Evolutionary conservation across 441 rosid species (phyloP).

Genomic region (Aquilaria agallochum): DNA sequence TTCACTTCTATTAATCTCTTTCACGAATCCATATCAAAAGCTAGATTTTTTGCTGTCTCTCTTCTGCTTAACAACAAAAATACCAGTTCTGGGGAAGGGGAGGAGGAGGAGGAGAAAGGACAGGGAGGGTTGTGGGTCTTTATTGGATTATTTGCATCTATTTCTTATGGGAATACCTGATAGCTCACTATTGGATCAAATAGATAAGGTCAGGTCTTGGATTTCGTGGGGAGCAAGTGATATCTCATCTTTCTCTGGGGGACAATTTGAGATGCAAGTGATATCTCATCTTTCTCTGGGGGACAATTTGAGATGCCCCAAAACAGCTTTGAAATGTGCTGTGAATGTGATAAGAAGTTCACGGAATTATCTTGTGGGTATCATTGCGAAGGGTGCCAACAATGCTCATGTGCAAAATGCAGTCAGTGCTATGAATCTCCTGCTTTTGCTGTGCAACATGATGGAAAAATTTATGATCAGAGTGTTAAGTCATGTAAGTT

Average conservation of each 20-base stretch:
- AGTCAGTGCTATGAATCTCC: slow-evolving; percentile 20
- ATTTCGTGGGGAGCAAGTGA: slow-evolving; percentile 59
- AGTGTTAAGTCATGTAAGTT: slow-evolving; percentile 47
- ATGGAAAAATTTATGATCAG: slow-evolving; percentile 23
- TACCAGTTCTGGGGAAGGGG: not conserved
- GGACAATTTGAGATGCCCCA: slow-evolving; percentile 43
- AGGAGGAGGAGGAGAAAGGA: slow-evolving; percentile 14
- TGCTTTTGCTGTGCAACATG: slow-evolving; percentile 10
- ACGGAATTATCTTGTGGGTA: slow-evolving; percentile 27
- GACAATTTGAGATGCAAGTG: slow-evolving; percentile 52
- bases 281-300: slow-evolving; percentile 33
- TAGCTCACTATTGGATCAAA: slow-evolving; percentile 65
- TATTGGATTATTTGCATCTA: slow-evolving; percentile 4
- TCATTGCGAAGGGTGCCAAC: slow-evolving; percentile 50
- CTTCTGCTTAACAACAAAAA: too few species aligned
- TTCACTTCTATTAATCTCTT: too few species aligned
- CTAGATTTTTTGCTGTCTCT: slow-evolving; percentile 9
- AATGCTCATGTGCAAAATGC: slow-evolving; percentile 48
- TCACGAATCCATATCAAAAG: too few species aligned
- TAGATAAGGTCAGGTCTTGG: slow-evolving; percentile 73
- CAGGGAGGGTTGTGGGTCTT: slow-evolving; percentile 19
- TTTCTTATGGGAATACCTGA: slow-evolving; percentile 77
- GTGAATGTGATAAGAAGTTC: slow-evolving; percentile 40
- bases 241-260: slow-evolving; percentile 31
- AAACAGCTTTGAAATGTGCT: slow-evolving; percentile 39